Conservation (phyloP, 768 basidiomycete genomes). For the Rhizopogon vulgaris region DNA sequence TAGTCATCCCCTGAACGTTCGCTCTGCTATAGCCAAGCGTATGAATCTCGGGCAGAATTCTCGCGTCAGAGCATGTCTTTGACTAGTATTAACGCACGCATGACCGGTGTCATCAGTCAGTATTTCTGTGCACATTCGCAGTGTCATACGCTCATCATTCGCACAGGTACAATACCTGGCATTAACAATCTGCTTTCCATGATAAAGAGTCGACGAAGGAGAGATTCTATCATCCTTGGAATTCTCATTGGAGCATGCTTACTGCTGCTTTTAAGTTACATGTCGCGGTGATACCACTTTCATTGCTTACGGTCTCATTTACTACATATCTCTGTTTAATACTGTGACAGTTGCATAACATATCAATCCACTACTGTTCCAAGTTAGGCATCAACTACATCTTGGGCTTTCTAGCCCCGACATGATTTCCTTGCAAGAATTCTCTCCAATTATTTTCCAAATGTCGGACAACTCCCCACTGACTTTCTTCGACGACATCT, state of each 20-base stretch:
- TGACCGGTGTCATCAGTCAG: constrained; percentile 79
- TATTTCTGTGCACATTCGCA: background rate
- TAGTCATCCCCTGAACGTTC: background rate
- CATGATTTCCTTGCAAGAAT: constrained; percentile 50
- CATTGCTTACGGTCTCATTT: background rate
- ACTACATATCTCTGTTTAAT: background rate
- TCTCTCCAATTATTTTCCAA: constrained; percentile 67
- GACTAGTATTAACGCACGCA: constrained; percentile 74
- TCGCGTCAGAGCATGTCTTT: constrained; percentile 71
- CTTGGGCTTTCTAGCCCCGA: constrained; percentile 3
- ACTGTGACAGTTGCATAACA: background rate
- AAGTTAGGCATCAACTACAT: background rate
- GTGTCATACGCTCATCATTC: background rate
- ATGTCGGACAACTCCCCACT: constrained; percentile 61
- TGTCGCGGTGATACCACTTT: constrained; percentile 21
- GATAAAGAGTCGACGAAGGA: constrained; percentile 86
- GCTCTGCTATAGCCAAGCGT: constrained; percentile 70
- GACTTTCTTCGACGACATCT: constrained; percentile 23
- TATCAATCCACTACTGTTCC: background rate
- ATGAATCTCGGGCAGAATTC: constrained; percentile 94
- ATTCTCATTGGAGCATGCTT: constrained; percentile 82
- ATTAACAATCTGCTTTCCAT: constrained; percentile 85
- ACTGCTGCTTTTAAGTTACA: constrained; percentile 52
- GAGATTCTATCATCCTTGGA: constrained; percentile 88
- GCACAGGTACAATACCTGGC: constrained; percentile 82